Evolutionary conservation across 2,329 filamentous ascomycete species (phyloP).

Genomic region (Ophiostoma australiae): DNA sequence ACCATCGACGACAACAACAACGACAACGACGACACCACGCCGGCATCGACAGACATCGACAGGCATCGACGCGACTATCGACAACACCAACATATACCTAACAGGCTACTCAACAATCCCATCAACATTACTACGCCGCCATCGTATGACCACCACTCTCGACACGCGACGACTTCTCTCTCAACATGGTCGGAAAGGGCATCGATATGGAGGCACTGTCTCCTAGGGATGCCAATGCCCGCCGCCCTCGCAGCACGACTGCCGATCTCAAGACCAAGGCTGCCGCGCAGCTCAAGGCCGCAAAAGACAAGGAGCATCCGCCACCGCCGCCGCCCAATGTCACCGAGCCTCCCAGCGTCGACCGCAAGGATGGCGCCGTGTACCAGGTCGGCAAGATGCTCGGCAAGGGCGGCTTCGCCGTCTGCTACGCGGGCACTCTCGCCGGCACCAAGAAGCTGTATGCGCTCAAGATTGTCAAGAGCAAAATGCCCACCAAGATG

Average conservation of each 20-base stretch:
- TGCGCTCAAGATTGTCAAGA: conserved; percentile 79
- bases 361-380: conserved; percentile 63
- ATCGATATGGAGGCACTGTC: conserved; percentile 60
- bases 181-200: conserved; percentile 45
- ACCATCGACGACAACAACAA: not conserved
- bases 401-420: conserved; percentile 77
- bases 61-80: not conserved
- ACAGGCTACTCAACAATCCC: not conserved
- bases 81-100: conserved; percentile 5
- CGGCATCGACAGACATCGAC: not conserved
- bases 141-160: not conserved
- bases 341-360: conserved; percentile 59
- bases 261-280: conserved; percentile 52
- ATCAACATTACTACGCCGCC: not conserved
- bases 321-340: conserved; percentile 59
- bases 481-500: conserved; percentile 75
- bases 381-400: conserved; percentile 71
- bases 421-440: conserved; percentile 69
- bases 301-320: conserved; percentile 62
- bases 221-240: conserved; percentile 60
- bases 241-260: conserved; percentile 42
- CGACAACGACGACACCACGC: conserved; percentile 14
- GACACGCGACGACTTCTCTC: not conserved
- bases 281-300: conserved; percentile 49
- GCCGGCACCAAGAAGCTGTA: conserved; percentile 62